A percentile compares a stretch with the other conserved stretches of the same genome.
Conservation (phyloP, 352 stramenopile genomes). For the Globisporangium carolinianum region DNA sequence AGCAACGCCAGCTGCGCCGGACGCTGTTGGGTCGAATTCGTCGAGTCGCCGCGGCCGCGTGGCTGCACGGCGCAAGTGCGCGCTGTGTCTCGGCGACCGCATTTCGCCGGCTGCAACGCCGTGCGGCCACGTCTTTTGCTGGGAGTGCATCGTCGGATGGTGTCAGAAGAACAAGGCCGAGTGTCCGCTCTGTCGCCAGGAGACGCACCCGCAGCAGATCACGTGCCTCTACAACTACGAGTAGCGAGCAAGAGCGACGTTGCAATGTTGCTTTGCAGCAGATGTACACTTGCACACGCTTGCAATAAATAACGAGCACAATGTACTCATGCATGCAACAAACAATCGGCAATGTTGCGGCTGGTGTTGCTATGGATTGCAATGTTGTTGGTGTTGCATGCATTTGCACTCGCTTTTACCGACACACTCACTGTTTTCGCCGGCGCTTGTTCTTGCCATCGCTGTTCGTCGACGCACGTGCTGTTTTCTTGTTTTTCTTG, state of each 20-base stretch:
- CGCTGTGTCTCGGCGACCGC: slow-evolving; percentile 79
- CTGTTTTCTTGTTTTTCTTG: slow-evolving; percentile 22
- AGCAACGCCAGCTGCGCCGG: slow-evolving; percentile 1
- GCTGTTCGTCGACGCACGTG: slow-evolving; percentile 39
- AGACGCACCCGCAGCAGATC: slow-evolving; percentile 85
- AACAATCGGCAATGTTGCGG: background rate
- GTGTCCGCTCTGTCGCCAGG: slow-evolving; percentile 86
- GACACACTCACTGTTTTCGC: slow-evolving; percentile 11
- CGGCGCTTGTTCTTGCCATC: slow-evolving; percentile 33
- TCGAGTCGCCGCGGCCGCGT: slow-evolving; percentile 6
- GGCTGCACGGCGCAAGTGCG: slow-evolving; percentile 56
- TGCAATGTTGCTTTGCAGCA: background rate
- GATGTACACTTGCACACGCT: background rate
- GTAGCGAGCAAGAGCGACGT: slow-evolving; percentile 20
- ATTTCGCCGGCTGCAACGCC: slow-evolving; percentile 71
- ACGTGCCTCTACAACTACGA: slow-evolving; percentile 89
- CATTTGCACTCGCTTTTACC: background rate
- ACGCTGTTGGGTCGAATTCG: background rate
- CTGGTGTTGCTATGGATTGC: too few species aligned
- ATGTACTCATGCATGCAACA: slow-evolving; percentile 7
- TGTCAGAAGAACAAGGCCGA: slow-evolving; percentile 90
- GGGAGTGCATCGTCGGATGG: slow-evolving; percentile 91
- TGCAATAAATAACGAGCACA: slow-evolving; percentile 7
- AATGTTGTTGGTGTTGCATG: too few species aligned
- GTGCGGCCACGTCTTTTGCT: slow-evolving; percentile 90